Conservation (phyloP, 176 grass and related monocot genomes). For the Poa pratensis region DNA sequence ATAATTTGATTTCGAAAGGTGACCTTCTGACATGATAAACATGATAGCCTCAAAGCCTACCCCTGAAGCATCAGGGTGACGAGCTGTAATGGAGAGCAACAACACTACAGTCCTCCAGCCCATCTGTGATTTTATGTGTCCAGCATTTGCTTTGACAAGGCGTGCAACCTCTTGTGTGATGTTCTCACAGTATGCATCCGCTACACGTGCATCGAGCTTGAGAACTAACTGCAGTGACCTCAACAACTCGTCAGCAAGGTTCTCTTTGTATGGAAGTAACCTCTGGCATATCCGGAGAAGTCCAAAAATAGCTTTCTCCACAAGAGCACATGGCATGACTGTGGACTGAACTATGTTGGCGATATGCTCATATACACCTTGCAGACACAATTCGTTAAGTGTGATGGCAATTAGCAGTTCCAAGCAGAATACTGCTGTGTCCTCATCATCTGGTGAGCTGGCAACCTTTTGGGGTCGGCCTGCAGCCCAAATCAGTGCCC, state of each 20-base stretch:
- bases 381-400: slow-evolving; percentile 91
- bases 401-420: slow-evolving; percentile 96
- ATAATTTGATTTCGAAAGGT: slow-evolving; percentile 81
- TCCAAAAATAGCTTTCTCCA: slow-evolving; percentile 98
- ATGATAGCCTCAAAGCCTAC: slow-evolving; percentile 84
- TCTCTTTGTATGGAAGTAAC: slow-evolving; percentile 96
- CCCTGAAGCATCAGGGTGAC: slow-evolving; percentile 90
- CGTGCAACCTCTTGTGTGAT: slow-evolving; percentile 88
- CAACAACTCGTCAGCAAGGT: slow-evolving; percentile 88
- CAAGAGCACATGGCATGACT: slow-evolving; percentile 89
- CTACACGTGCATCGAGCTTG: slow-evolving; percentile 92
- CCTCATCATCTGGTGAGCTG: slow-evolving; percentile 86
- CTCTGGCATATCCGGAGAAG: slow-evolving; percentile 95
- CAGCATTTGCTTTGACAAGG: slow-evolving; percentile 85
- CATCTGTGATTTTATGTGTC: slow-evolving; percentile 87
- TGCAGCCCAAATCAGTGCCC: slow-evolving; percentile 91
- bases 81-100: slow-evolving; percentile 93
- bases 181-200: slow-evolving; percentile 95
- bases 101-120: slow-evolving; percentile 87
- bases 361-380: slow-evolving; percentile 97
- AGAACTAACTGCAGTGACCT: slow-evolving; percentile 92
- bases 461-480: slow-evolving; percentile 86
- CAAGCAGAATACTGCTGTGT: slow-evolving; percentile 97
- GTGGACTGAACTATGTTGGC: slow-evolving; percentile 92
- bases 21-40: slow-evolving; percentile 93